These are phyloP conservation scores for Xylaria curta DNA, from an alignment of 495 filamentous ascomycete genomes.

Conservation along the genomic window DNA sequence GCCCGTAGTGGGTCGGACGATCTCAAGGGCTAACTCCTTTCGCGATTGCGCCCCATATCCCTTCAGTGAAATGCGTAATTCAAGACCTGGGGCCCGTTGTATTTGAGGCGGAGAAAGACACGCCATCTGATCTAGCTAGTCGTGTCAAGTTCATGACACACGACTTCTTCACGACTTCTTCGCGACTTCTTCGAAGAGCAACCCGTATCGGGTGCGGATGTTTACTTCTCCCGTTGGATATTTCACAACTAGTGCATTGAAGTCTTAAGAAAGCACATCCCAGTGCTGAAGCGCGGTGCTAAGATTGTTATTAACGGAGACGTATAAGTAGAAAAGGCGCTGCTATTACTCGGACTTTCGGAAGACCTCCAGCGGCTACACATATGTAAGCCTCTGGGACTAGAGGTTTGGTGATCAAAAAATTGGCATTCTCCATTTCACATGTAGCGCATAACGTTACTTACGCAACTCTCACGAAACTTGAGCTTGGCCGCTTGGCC, in stretches of 20 bases:
- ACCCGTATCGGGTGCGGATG: conserved; percentile 51
- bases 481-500: too few relatives aligned
- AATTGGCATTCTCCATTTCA: too few relatives aligned
- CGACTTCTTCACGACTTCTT: conserved; percentile 58
- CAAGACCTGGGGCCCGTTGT: conserved; percentile 37
- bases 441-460: too few relatives aligned
- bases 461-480: too few relatives aligned
- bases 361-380: not conserved
- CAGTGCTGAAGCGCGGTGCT: conserved; percentile 44
- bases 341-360: not conserved
- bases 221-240: conserved; percentile 58
- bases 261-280: conserved; percentile 48
- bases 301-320: conserved; percentile 48
- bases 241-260: conserved; percentile 54
- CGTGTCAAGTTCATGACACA: conserved; percentile 51
- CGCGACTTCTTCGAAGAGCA: too few relatives aligned
- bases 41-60: conserved; percentile 40
- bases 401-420: too few relatives aligned
- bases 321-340: not conserved
- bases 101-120: conserved; percentile 15
- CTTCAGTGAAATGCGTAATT: conserved; percentile 35
- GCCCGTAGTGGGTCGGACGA: conserved; percentile 36
- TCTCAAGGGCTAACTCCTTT: conserved; percentile 40
- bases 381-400: too few relatives aligned
- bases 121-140: conserved; percentile 26